These are phyloP conservation scores for Datura wrightii DNA, from an alignment of 257 asterid genomes.

Conservation along the genomic window DNA sequence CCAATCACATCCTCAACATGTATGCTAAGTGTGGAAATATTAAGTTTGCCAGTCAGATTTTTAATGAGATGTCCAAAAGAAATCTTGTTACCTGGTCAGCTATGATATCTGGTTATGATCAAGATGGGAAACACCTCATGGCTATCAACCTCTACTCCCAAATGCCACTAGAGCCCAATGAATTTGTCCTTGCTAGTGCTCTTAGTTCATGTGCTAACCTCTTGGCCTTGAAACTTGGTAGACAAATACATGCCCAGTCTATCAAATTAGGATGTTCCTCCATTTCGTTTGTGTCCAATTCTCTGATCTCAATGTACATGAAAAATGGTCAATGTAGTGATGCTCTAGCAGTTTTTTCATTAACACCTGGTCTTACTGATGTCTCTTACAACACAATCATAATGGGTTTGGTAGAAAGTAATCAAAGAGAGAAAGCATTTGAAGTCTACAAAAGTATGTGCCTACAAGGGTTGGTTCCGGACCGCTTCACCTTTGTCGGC, in stretches of 20 bases:
- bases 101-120: slow-evolving; percentile 74
- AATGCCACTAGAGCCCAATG: slow-evolving; percentile 67
- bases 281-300: slow-evolving; percentile 62
- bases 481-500: slow-evolving; percentile 74
- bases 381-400: slow-evolving; percentile 68
- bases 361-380: slow-evolving; percentile 36
- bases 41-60: slow-evolving; percentile 53
- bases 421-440: slow-evolving; percentile 54
- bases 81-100: slow-evolving; percentile 76
- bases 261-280: slow-evolving; percentile 51
- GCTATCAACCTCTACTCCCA: slow-evolving; percentile 52
- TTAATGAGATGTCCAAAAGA: slow-evolving; percentile 62
- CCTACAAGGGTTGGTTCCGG: slow-evolving; percentile 61
- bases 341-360: slow-evolving; percentile 54
- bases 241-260: slow-evolving; percentile 66
- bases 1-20: slow-evolving; percentile 66
- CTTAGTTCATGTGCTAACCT: slow-evolving; percentile 70
- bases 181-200: slow-evolving; percentile 62
- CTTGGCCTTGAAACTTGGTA: slow-evolving; percentile 55
- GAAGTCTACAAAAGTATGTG: slow-evolving; percentile 58
- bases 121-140: slow-evolving; percentile 45
- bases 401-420: slow-evolving; percentile 67
- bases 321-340: slow-evolving; percentile 60
- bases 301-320: slow-evolving; percentile 74
- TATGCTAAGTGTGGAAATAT: slow-evolving; percentile 72